Evolutionary conservation across 345 rosid genomes (phyloP).

Genomic region (Lumnitzera racemosa): DNA sequence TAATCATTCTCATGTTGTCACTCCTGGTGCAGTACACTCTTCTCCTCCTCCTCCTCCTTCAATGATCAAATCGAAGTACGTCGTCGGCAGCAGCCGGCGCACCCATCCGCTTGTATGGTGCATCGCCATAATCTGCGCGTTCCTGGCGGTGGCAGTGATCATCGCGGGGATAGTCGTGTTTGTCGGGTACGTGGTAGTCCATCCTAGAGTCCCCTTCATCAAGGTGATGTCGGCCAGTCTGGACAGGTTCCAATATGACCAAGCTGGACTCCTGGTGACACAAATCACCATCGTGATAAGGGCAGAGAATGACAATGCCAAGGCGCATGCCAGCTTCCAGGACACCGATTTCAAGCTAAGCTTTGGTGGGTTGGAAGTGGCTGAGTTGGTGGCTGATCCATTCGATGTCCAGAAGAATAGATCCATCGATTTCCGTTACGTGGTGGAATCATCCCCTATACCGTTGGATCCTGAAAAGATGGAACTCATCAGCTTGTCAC

Average conservation of each 20-base stretch:
- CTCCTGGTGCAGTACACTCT: background rate
- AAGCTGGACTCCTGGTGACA: conserved; percentile 42
- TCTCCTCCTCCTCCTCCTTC: background rate
- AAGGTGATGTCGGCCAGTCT: conserved; percentile 54
- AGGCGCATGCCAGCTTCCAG: conserved; percentile 60
- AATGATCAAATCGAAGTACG: background rate
- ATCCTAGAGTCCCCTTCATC: conserved; percentile 69
- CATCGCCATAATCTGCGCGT: conserved; percentile 61
- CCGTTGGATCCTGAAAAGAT: conserved; percentile 40
- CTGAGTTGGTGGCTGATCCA: conserved; percentile 27
- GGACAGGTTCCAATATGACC: conserved; percentile 31
- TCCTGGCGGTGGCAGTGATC: conserved; percentile 55
- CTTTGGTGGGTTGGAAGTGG: conserved; percentile 41
- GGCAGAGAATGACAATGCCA: conserved; percentile 59
- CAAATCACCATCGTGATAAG: conserved; percentile 47
- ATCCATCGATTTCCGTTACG: conserved; percentile 27
- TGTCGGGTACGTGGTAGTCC: conserved; percentile 62
- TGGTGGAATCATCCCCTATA: conserved; percentile 51
- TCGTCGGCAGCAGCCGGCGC: background rate
- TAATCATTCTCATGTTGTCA: conserved; percentile 13
- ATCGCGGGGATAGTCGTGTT: conserved; percentile 52
- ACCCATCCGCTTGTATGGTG: conserved; percentile 69
- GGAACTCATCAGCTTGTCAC: conserved; percentile 24
- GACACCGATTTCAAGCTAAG: conserved; percentile 24
- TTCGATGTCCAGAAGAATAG: conserved; percentile 62